Evolutionary conservation across 2,329 filamentous ascomycete genomes (phyloP), one percentile per base, ranked within the genome.

Genomic region (Penicillium sp.): DNA sequence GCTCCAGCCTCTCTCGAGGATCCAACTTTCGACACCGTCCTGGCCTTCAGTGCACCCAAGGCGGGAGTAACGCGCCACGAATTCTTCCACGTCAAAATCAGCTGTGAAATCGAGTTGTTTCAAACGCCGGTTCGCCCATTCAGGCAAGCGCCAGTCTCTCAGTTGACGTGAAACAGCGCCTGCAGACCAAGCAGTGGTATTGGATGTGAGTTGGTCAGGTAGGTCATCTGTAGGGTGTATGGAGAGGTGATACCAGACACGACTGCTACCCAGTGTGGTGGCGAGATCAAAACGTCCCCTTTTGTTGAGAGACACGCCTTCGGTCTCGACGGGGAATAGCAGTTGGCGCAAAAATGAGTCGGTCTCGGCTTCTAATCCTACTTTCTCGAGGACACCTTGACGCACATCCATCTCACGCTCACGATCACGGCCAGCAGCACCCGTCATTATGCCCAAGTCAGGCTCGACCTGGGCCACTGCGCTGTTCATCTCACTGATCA

Each of bases 71-170:
- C 93, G 83, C 58, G 85, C 83, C 18, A 84, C 80, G 60, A 98
- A 97, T 66, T 98, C 93, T 12, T 95, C 88, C 4, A 90, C 75
- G 61, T 98, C 93, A 58, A 97, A 98, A 63, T 98, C 93, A 1
- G 90, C 89, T 0, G 93, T 98, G 68, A 95, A 98, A 65, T 98
- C 93, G 2, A 97, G 81, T 60, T 86, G 83, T 66, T 88, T 89
- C 66, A 90, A 94, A 43, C 93, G 82, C 47, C 91, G 84, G 65
- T 97, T 98, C 1, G 90, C 88, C 93, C 93, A 98, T 67, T 98
- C 93, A 0, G 93, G 86, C 12, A 98, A 76, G 61, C 93, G 82
- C 91, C 93, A 98, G 3, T 90, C 82, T 13, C 93, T 87, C 13
- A 98, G 80, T 68, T 98, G 93, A 49, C 90, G 85, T 2, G 93